Percentiles rank a stretch among this genome's conserved stretches.
Conservation (phyloP, 2,329 filamentous ascomycete species). For the Escovopsis sp. region DNA sequence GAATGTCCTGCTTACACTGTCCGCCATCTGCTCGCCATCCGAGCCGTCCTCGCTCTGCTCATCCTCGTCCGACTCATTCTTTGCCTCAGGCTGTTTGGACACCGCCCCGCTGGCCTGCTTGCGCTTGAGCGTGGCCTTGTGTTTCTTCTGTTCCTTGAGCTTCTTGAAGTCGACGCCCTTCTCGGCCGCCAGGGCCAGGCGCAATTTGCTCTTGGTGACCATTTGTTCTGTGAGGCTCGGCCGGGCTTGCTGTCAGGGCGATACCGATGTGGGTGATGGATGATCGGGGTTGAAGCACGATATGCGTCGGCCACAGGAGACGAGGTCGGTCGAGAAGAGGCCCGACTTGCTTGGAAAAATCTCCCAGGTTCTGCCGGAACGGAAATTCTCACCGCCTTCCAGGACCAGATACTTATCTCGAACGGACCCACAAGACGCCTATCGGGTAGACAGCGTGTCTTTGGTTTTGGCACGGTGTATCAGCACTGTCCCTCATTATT, state of each 20-base stretch:
- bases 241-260: too few relatives aligned
- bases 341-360: slow-evolving; percentile 1
- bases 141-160: slow-evolving; percentile 33
- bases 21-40: slow-evolving; percentile 1
- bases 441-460: neutral
- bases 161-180: slow-evolving; percentile 40
- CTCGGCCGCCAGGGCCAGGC: slow-evolving; percentile 38
- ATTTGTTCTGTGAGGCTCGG: slow-evolving; percentile 11
- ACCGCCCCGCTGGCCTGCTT: slow-evolving; percentile 17
- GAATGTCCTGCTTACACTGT: slow-evolving; percentile 10
- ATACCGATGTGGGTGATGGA: too few relatives aligned
- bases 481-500: too few relatives aligned
- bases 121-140: slow-evolving; percentile 28
- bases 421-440: too few relatives aligned
- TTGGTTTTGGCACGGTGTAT: neutral
- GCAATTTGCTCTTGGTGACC: slow-evolving; percentile 35
- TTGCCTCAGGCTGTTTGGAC: slow-evolving; percentile 14
- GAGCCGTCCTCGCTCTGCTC: slow-evolving; percentile 19
- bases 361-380: slow-evolving; percentile 7
- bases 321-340: too few relatives aligned
- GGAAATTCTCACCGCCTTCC: slow-evolving; percentile 6
- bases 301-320: too few relatives aligned
- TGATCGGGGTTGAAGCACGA: too few relatives aligned
- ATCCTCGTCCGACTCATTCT: slow-evolving; percentile 21
- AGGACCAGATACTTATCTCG: neutral